Evolutionary conservation across 306 rosid genomes (phyloP).

Genomic region (Chamaecrista fasciculata): DNA sequence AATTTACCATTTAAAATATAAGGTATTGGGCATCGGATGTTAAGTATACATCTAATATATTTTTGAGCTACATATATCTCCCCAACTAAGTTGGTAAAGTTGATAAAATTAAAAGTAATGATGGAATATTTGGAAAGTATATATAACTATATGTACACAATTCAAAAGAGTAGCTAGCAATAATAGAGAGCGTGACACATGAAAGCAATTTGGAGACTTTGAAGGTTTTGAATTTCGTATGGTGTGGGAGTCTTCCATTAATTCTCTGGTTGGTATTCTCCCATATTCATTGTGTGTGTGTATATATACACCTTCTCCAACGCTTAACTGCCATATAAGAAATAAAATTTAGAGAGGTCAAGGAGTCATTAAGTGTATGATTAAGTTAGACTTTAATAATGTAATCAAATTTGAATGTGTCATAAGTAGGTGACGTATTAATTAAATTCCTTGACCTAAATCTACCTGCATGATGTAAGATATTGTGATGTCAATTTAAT

Average conservation of each 20-base stretch:
- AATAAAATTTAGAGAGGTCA: neutral
- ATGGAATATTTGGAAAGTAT: slow-evolving; percentile 29
- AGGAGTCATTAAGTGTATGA: slow-evolving; percentile 17
- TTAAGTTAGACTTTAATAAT: slow-evolving; percentile 17
- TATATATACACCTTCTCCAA: slow-evolving; percentile 21
- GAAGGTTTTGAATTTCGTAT: slow-evolving; percentile 4
- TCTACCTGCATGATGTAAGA: slow-evolving; percentile 29
- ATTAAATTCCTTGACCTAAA: slow-evolving; percentile 28
- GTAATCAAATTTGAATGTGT: slow-evolving; percentile 15
- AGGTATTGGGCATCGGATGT: too few relatives aligned
- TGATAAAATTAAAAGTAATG: slow-evolving; percentile 11
- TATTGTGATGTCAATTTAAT: slow-evolving; percentile 30
- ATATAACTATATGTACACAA: neutral
- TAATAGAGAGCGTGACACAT: neutral
- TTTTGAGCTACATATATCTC: too few relatives aligned
- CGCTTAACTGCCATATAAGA: slow-evolving; percentile 37
- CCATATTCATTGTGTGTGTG: slow-evolving; percentile 32
- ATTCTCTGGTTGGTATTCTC: slow-evolving; percentile 43
- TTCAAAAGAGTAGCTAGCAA: slow-evolving; percentile 31
- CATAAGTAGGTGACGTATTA: slow-evolving; percentile 17
- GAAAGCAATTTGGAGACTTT: neutral
- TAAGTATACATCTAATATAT: too few relatives aligned
- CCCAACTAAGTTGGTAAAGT: slow-evolving; percentile 3
- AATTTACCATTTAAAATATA: too few relatives aligned
- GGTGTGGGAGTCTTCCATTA: neutral